A percentile compares a stretch with the other conserved stretches of the same genome.
phyloP scores from a whole-genome alignment of 1,284 basidiomycete genomes.

The Papiliotrema fonsecae region DNA sequence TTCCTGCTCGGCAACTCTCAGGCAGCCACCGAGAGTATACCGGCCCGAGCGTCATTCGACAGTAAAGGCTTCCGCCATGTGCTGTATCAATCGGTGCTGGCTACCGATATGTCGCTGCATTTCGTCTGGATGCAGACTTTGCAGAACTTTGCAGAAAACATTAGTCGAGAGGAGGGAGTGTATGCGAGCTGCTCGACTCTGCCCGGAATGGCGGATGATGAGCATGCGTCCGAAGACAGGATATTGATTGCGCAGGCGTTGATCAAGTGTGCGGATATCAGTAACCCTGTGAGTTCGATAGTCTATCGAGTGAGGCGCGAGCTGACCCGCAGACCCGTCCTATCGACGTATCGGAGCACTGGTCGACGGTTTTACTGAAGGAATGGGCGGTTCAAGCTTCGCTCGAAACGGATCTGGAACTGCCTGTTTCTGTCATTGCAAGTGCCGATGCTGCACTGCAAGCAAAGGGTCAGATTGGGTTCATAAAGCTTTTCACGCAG shows the following conservation, averaged over 20 bases:
- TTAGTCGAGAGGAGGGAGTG: constrained; percentile 13
- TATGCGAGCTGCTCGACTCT: not conserved
- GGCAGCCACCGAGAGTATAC: constrained; percentile 1
- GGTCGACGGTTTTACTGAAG: constrained; percentile 77
- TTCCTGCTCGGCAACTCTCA: constrained; percentile 42
- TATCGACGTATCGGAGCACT: constrained; percentile 78
- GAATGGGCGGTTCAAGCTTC: constrained; percentile 86
- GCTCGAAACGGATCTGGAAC: constrained; percentile 68
- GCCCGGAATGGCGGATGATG: constrained; percentile 2
- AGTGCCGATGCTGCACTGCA: constrained; percentile 63
- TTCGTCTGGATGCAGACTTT: constrained; percentile 74
- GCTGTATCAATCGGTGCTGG: constrained; percentile 72
- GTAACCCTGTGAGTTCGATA: constrained; percentile 71
- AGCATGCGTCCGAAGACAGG: constrained; percentile 51
- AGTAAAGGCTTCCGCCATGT: constrained; percentile 63
- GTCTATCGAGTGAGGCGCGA: not conserved
- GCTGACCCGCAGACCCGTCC: constrained; percentile 67
- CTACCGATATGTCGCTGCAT: constrained; percentile 91
- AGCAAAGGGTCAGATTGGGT: constrained; percentile 82
- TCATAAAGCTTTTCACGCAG: constrained; percentile 73
- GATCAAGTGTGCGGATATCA: constrained; percentile 94
- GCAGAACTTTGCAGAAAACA: constrained; percentile 42
- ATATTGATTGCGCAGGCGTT: constrained; percentile 80
- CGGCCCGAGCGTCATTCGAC: constrained; percentile 29
- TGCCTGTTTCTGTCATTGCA: constrained; percentile 63